A percentile compares a stretch with the other conserved stretches of the same genome.
phyloP scores from a whole-genome alignment of 225 moss, liverwort and hornwort genomes.

The Pseudoscleropodium purum region DNA sequence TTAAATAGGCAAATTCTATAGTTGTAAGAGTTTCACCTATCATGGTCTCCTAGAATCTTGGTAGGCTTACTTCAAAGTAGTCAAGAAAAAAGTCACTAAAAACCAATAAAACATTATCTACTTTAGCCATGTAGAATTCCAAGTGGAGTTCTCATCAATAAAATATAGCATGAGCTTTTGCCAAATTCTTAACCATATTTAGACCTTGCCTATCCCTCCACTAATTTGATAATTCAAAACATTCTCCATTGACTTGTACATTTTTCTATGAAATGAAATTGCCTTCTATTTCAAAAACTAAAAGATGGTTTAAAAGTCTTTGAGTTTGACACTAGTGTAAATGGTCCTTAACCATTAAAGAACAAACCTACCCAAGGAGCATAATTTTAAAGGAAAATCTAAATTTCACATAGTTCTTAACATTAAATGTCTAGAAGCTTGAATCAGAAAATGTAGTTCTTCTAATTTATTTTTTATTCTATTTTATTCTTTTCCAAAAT shows the following conservation, averaged over 20 bases:
- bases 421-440: not conserved
- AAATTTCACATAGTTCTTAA: not conserved
- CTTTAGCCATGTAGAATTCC: not conserved
- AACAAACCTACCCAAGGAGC: not conserved
- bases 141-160: not conserved
- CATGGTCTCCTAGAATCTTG: fast-evolving
- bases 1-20: not conserved
- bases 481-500: not conserved
- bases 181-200: not conserved
- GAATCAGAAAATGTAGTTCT: fast-evolving
- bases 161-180: not conserved
- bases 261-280: not conserved
- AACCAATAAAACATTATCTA: not conserved
- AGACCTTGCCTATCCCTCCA: not conserved
- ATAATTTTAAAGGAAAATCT: not conserved
- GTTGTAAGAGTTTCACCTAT: not conserved
- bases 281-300: not conserved
- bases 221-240: not conserved
- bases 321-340: fast-evolving
- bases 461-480: fast-evolving
- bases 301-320: not conserved
- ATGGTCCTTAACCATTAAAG: fast-evolving
- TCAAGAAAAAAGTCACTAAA: fast-evolving
- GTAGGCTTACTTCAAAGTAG: not conserved
- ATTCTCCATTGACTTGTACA: not conserved